Evolutionary conservation across 2,329 filamentous ascomycete genomes (phyloP).

Genomic region (Nothopassalora personata): DNA sequence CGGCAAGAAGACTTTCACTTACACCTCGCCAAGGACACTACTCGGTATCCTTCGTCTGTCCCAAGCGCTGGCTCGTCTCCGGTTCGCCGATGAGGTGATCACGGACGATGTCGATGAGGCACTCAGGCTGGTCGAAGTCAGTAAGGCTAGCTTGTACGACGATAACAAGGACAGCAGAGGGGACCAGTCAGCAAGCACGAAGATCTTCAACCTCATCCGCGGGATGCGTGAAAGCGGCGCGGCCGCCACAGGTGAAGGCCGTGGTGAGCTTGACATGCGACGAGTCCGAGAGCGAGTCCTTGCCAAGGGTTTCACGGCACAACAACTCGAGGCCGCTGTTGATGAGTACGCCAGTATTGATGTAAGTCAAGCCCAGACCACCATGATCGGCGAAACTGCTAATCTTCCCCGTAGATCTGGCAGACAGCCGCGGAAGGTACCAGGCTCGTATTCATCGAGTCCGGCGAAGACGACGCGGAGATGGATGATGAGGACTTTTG

Average conservation of each 20-base stretch:
- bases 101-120: conserved; percentile 96
- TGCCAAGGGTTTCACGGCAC: conserved; percentile 92
- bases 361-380: conserved; percentile 56
- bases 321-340: conserved; percentile 80
- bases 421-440: conserved; percentile 52
- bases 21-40: conserved; percentile 89
- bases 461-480: conserved; percentile 41
- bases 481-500: conserved; percentile 32
- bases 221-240: conserved; percentile 80
- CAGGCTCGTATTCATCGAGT: conserved; percentile 51
- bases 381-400: conserved; percentile 22
- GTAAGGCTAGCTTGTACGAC: conserved; percentile 81
- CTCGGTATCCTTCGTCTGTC: conserved; percentile 88
- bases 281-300: conserved; percentile 87
- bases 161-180: conserved; percentile 57
- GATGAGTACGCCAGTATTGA: conserved; percentile 84
- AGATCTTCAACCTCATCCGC: conserved; percentile 93
- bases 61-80: conserved; percentile 85
- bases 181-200: conserved; percentile 74
- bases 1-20: conserved; percentile 84
- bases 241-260: conserved; percentile 67
- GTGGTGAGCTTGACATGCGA: conserved; percentile 75
- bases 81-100: conserved; percentile 78
- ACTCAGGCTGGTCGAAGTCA: conserved; percentile 81
- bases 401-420: conserved; percentile 43